These are phyloP conservation scores for Pulveroboletus frians DNA, from an alignment of 768 basidiomycete species.

Conservation along the genomic window DNA sequence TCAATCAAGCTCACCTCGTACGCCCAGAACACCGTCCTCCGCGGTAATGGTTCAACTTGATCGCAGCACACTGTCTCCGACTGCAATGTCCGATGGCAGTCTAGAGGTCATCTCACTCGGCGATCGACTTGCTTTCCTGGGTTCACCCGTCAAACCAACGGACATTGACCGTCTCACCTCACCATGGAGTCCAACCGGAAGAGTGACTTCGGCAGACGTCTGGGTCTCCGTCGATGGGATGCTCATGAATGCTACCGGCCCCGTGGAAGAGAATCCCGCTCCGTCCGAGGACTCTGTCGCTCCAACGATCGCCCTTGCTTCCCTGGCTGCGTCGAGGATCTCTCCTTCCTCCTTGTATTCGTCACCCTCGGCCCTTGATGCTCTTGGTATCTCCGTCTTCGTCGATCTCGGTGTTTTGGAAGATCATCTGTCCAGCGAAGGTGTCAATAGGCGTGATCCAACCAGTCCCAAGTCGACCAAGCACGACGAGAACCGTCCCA, in stretches of 20 bases:
- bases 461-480: not conserved
- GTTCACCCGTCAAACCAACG: conserved; percentile 1
- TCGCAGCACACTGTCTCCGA: conserved; percentile 21
- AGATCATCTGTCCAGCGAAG: not conserved
- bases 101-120: conserved; percentile 21
- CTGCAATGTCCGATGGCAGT: conserved; percentile 22
- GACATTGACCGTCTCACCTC: conserved; percentile 20
- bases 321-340: not conserved
- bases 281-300: not conserved
- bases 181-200: conserved; percentile 27
- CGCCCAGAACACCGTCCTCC: conserved; percentile 12
- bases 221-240: conserved; percentile 24
- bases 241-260: conserved; percentile 16
- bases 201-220: conserved; percentile 3
- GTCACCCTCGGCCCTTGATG: conserved; percentile 12
- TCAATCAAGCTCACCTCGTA: conserved; percentile 4
- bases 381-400: conserved; percentile 17
- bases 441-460: not conserved
- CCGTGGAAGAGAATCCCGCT: not conserved
- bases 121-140: conserved; percentile 8
- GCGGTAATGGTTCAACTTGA: conserved; percentile 16
- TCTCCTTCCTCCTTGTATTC: conserved; percentile 10
- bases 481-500: conserved; percentile 1
- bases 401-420: conserved; percentile 6
- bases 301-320: not conserved